Evolutionary conservation across 495 filamentous ascomycete species (phyloP).

Genomic region (Trichoderma gamsii): DNA sequence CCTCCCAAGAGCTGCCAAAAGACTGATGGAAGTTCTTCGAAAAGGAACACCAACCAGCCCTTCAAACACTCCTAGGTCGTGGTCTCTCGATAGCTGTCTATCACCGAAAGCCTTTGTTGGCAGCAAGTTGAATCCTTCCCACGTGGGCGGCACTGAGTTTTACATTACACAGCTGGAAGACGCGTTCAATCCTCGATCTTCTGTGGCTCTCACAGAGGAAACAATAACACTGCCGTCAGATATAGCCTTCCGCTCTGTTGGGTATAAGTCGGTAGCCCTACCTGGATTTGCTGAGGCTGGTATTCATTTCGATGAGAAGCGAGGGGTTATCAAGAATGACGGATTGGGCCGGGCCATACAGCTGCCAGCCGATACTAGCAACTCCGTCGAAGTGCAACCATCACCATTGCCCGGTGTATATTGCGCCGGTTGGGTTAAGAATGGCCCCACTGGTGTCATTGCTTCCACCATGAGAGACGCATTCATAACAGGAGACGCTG

Average conservation of each 20-base stretch:
- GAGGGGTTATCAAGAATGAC: constrained; percentile 82
- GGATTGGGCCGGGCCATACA: constrained; percentile 61
- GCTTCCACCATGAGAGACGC: constrained; percentile 95
- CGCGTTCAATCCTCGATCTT: constrained; percentile 46
- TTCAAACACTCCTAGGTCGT: constrained; percentile 52
- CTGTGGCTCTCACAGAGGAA: constrained; percentile 44
- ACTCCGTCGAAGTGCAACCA: not conserved
- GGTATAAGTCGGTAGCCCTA: constrained; percentile 76
- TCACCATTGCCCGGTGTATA: constrained; percentile 65
- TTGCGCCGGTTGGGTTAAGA: constrained; percentile 93
- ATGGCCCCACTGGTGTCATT: constrained; percentile 92
- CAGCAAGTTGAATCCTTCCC: constrained; percentile 34
- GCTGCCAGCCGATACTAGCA: constrained; percentile 22
- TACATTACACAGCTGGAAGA: constrained; percentile 48
- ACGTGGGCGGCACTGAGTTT: constrained; percentile 59
- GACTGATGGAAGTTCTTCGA: constrained; percentile 70
- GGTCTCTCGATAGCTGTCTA: constrained; percentile 78
- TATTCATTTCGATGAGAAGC: constrained; percentile 66
- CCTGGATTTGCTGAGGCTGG: constrained; percentile 69
- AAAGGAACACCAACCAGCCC: constrained; percentile 58
- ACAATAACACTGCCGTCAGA: constrained; percentile 45
- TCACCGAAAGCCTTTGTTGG: constrained; percentile 65
- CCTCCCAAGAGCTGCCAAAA: constrained; percentile 65
- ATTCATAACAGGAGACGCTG: constrained; percentile 78
- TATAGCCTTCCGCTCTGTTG: constrained; percentile 83